Evolutionary conservation across 2,329 filamentous ascomycete species (phyloP), one percentile per base, ranked within the genome.

Genomic region (Madurella fahalii): DNA sequence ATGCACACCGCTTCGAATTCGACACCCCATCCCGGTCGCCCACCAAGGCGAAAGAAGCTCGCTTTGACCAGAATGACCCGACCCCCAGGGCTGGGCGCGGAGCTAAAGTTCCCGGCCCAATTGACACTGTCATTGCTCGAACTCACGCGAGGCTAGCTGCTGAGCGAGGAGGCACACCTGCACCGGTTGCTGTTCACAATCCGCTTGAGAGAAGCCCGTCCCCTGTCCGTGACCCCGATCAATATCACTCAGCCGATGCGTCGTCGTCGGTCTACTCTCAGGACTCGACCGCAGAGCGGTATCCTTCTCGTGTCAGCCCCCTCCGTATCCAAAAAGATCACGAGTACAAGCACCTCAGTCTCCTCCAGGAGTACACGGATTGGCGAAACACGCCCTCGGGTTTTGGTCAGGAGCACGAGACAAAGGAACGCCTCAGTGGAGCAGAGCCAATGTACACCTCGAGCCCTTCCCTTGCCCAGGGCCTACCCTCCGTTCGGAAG

Each of bases 401-500:
- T 9, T 50, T 55, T 15, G 54, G 43, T 32, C 11, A 44, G n/a
- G 1, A n/a, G 20, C n/a, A 11, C 34, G 8, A 47, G 47, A 13
- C 7, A 25, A 25, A 25, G 25, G 49, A 46, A 31, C 17, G 25
- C 0, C 44, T 53, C 1, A 53, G 45, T 25, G 44, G 52, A 13
- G 47, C 34, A 13, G 44, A 56, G 16, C n/a, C 37, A 16, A 9
- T 30, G 12, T 40, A 49, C 50, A 18, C 51, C 20, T 20, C 58
- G 64, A 46, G 78, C 73, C 56, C 77, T 74, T 2, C 76, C 75
- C n/a, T 53, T 5, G 16, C 49, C 15, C 15, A 47, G 16, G 41
- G 20, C 1, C 64, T 78, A 2, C 68, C 70, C 5, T 65, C 75
- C 0, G 74, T 75, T 47, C 74, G 74, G 2, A 74, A 67, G 47